A percentile compares a stretch with the other conserved stretches of the same genome.
phyloP scores from a whole-genome alignment of 192 early-diverging fungal genomes.

The Spizellomyces punctatus region DNA sequence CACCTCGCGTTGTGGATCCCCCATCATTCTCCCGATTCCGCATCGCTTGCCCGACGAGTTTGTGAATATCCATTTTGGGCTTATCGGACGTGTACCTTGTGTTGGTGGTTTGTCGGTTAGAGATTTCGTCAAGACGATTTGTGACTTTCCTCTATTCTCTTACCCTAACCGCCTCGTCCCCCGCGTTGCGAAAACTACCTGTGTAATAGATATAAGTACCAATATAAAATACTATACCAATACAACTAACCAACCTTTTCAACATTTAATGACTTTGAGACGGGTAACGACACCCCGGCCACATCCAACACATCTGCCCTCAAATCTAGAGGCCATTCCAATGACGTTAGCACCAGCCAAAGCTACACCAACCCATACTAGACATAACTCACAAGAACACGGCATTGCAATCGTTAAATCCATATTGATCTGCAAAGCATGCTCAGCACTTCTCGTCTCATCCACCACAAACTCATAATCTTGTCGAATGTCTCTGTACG shows the following conservation, averaged over 20 bases:
- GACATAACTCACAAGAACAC: conserved; percentile 57
- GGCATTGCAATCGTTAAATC: conserved; percentile 88
- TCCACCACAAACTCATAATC: conserved; percentile 84
- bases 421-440: conserved; percentile 78
- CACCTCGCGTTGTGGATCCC: too few species aligned
- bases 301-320: conserved; percentile 72
- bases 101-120: background rate
- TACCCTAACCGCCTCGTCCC: background rate
- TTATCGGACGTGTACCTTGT: conserved; percentile 11
- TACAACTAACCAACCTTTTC: conserved; percentile 24
- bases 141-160: background rate
- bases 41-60: conserved; percentile 21
- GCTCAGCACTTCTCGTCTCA: conserved; percentile 49
- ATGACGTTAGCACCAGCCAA: conserved; percentile 7
- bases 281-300: conserved; percentile 56
- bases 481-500: conserved; percentile 65
- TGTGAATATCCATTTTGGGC: conserved; percentile 13
- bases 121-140: background rate
- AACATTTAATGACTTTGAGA: conserved; percentile 56
- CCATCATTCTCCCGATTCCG: background rate
- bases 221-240: background rate
- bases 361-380: conserved; percentile 15
- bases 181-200: conserved; percentile 6
- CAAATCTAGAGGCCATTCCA: conserved; percentile 43
- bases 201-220: background rate